phyloP scores from a whole-genome alignment of 192 early-diverging fungal genomes.

The Coemansia sp. region DNA sequence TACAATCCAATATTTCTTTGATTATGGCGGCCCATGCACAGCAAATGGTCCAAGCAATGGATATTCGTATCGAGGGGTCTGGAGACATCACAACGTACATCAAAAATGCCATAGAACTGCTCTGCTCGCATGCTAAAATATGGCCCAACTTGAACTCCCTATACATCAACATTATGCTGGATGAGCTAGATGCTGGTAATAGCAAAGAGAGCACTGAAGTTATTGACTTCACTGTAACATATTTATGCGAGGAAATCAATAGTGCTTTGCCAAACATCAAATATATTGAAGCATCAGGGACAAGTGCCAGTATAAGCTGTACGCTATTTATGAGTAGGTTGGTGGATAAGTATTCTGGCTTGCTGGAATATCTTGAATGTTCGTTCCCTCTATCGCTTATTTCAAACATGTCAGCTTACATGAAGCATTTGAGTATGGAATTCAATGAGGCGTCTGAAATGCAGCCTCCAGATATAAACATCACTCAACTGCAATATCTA shows the following conservation, averaged over 20 bases:
- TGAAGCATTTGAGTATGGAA: slow-evolving; percentile 4
- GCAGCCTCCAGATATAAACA: background rate
- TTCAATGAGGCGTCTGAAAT: background rate
- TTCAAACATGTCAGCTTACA: background rate
- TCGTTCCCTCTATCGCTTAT: slow-evolving; percentile 5
- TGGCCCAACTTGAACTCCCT: background rate
- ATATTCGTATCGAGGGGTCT: background rate
- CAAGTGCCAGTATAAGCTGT: background rate
- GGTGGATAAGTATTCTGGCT: background rate
- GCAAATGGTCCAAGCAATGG: background rate
- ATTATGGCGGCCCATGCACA: background rate
- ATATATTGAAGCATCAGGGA: background rate
- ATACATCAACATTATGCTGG: background rate
- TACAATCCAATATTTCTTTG: background rate
- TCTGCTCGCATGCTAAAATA: background rate
- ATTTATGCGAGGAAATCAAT: background rate
- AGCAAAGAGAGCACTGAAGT: too few species aligned
- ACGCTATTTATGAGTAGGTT: background rate
- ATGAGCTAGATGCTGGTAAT: background rate
- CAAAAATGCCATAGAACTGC: background rate
- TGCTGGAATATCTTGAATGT: background rate
- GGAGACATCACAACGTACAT: background rate
- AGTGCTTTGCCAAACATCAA: background rate
- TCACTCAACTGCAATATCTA: background rate
- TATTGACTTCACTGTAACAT: background rate